Conservation (phyloP, 805 yeast species). For the Komagataella populi region DNA sequence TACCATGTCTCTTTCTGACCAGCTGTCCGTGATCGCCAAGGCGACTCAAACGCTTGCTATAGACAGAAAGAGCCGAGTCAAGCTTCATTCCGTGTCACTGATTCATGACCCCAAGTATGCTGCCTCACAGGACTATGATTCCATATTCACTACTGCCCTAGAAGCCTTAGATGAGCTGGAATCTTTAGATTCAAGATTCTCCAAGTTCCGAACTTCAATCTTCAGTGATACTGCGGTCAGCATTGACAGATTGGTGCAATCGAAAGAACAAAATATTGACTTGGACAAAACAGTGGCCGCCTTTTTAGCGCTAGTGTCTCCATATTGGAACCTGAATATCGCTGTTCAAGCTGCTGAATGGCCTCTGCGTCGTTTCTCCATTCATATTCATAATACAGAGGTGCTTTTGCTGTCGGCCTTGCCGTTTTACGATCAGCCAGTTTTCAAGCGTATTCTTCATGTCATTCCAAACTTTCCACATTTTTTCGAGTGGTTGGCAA, state of each 20-base stretch:
- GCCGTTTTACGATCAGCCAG: conserved; percentile 67
- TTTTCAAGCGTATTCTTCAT: conserved; percentile 65
- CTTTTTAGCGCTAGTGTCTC: conserved; percentile 61
- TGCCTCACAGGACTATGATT: conserved; percentile 86
- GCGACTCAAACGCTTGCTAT: conserved; percentile 59
- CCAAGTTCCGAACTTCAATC: conserved; percentile 52
- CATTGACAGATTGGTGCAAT: conserved; percentile 73
- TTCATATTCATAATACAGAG: conserved; percentile 74
- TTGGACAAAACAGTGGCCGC: conserved; percentile 64
- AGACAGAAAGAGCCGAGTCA: conserved; percentile 79
- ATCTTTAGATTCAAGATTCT: conserved; percentile 62
- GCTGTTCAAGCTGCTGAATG: conserved; percentile 82
- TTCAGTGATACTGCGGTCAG: conserved; percentile 73
- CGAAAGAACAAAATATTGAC: conserved; percentile 62
- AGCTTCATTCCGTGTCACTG: conserved; percentile 79
- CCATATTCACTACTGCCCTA: conserved; percentile 53
- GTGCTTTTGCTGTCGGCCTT: conserved; percentile 53
- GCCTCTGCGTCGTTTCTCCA: conserved; percentile 84
- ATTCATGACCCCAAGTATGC: conserved; percentile 80
- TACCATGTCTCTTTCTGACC: conserved; percentile 53
- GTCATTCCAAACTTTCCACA: conserved; percentile 67
- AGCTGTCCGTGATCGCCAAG: conserved; percentile 57
- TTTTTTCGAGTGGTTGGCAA: conserved; percentile 56
- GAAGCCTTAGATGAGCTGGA: conserved; percentile 69
- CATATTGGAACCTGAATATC: conserved; percentile 63